phyloP scores from a whole-genome alignment of 768 basidiomycete genomes.

The Auricularia sp. region DNA sequence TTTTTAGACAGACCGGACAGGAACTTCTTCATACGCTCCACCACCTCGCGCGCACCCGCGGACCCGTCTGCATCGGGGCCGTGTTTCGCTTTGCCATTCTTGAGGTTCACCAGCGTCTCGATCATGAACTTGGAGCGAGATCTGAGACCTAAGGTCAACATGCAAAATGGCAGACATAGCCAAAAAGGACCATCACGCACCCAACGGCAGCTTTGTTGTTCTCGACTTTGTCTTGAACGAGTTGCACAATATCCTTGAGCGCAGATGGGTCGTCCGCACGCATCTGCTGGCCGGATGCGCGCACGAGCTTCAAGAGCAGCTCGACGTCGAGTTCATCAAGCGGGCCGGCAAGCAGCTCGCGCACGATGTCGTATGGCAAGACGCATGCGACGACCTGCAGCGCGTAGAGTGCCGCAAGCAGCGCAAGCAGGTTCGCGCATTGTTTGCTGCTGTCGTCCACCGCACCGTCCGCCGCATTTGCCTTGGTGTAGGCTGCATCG shows the following conservation, averaged over 20 bases:
- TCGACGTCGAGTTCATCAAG: conserved; percentile 79
- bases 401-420: conserved; percentile 90
- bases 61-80: conserved; percentile 39
- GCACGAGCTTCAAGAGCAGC: conserved; percentile 71
- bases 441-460: conserved; percentile 58
- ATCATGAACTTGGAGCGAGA: conserved; percentile 93
- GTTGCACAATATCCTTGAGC: conserved; percentile 80
- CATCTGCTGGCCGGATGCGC: conserved; percentile 77
- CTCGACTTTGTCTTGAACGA: conserved; percentile 65
- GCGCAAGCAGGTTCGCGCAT: conserved; percentile 74
- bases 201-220: conserved; percentile 40
- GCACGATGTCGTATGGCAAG: conserved; percentile 86
- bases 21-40: conserved; percentile 84
- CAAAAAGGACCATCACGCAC: conserved; percentile 35
- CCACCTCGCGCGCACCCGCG: conserved; percentile 64
- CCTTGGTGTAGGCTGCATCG: conserved; percentile 4
- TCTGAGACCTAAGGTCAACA: conserved; percentile 29
- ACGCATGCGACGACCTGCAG: conserved; percentile 86
- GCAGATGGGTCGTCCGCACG: conserved; percentile 87
- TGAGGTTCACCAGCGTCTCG: conserved; percentile 84
- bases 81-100: conserved; percentile 79
- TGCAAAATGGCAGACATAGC: conserved; percentile 28
- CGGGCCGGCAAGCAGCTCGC: conserved; percentile 52
- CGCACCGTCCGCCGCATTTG: conserved; percentile 10
- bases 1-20: conserved; percentile 66